Evolutionary conservation across 163 green algal species (phyloP), one percentile per base, ranked within the genome.

Genomic region (Coccomyxa subellipsoidea): DNA sequence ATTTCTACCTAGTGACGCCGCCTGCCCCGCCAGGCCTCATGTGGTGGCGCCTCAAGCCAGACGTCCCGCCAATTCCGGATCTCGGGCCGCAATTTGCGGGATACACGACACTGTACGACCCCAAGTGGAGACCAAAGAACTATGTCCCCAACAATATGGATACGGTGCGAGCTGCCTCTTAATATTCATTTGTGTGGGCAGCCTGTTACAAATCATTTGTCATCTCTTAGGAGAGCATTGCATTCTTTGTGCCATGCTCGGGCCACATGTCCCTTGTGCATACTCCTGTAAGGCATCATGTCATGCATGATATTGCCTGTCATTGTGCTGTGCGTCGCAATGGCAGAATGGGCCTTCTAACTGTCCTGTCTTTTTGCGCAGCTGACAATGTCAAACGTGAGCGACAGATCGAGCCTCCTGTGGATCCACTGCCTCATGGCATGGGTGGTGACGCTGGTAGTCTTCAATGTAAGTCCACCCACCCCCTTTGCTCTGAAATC

Each of bases 351-450:
- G n/a, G n/a, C n/a, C n/a, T n/a, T n/a, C n/a, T n/a, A n/a, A n/a
- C n/a, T n/a, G n/a, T n/a, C n/a, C n/a, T n/a, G n/a, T n/a, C n/a
- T n/a, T n/a, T n/a, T n/a, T n/a, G n/a, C n/a, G 78, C 78, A 82
- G 78, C 34, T 73, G 73, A 79, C 73, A 7, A 79, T 79, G 73
- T 79, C 73, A 6, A 79, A 79, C 37, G 37, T 79, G 25, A 23
- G 34, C 1, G 18, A 38, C 36, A 79, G 8, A 3, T 85, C 90
- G 38, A 88, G 80, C 38, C 86, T 95, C 35, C 81, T 39, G 34
- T 78, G 90, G 88, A 84, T 88, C 36, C 92, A 96, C 87, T 54
- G 94, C n/a, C 39, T 91, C 38, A 84, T 80, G 15, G 54, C 86
- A 0, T 95, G 88, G n/a, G 38, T 93, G 27, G 87, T 95, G 47